Conservation (phyloP, 768 basidiomycete genomes). For the Rhodotorula sphaerocarpa region DNA sequence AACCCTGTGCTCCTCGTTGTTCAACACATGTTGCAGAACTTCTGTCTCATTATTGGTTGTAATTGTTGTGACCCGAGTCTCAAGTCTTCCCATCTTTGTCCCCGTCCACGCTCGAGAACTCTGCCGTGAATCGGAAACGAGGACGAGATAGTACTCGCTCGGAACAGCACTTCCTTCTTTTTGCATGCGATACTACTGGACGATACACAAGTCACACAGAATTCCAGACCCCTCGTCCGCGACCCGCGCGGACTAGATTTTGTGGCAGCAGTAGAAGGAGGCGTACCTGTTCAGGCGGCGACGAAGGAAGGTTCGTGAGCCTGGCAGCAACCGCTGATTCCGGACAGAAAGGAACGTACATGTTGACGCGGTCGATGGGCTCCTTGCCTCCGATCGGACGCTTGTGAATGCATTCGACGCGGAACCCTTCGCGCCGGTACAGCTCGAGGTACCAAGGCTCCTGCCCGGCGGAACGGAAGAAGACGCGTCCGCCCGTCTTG, state of each 20-base stretch:
- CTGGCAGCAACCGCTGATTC: rapidly evolving
- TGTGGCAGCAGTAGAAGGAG: slow-evolving; percentile 30
- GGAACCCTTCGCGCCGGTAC: slow-evolving; percentile 36
- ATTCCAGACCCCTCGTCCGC: no score
- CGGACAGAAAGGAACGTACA: slow-evolving; percentile 46
- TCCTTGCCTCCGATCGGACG: slow-evolving; percentile 48
- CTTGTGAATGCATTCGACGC: slow-evolving; percentile 48
- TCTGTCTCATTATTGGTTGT: no score
- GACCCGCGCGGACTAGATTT: neutral
- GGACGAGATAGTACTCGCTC: no score
- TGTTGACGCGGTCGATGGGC: slow-evolving; percentile 63
- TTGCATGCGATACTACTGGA: neutral
- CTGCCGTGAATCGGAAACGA: no score
- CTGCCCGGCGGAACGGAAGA: slow-evolving; percentile 52
- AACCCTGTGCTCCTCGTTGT: no score
- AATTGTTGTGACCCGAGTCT: no score
- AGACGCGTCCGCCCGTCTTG: slow-evolving; percentile 55
- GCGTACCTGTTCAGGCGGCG: no score
- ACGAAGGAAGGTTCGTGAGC: no score
- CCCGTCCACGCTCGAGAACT: no score
- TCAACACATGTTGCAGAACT: no score
- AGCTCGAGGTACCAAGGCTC: slow-evolving; percentile 40
- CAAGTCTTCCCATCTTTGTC: no score
- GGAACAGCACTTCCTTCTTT: neutral
- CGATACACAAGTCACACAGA: neutral